Conservation (phyloP, 345 rosid genomes). For the Brassica nigra region DNA sequence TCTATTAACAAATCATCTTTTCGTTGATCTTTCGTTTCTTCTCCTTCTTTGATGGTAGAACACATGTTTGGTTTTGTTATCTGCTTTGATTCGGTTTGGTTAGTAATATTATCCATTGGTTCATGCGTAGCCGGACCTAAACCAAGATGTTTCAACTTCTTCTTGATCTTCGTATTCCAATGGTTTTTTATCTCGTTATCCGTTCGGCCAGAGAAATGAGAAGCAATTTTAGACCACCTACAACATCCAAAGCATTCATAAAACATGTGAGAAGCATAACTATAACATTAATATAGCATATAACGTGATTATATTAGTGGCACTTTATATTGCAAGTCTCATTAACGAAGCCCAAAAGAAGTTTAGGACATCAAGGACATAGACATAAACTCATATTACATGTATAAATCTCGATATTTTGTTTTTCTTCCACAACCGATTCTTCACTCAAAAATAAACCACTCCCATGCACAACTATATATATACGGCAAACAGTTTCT, state of each 20-base stretch:
- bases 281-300: background rate
- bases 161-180: constrained; percentile 91
- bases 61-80: constrained; percentile 13
- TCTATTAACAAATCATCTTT: constrained; percentile 26
- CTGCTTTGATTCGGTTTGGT: constrained; percentile 28
- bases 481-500: background rate
- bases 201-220: constrained; percentile 88
- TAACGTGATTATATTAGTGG: background rate
- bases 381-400: background rate
- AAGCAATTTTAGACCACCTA: constrained; percentile 95
- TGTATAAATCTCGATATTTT: background rate
- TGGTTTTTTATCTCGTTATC: constrained; percentile 96
- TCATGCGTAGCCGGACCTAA: constrained; percentile 66
- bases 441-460: background rate
- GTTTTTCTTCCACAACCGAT: background rate
- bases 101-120: constrained; percentile 34
- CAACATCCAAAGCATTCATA: constrained; percentile 24
- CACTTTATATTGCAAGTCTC: background rate
- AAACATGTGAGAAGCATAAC: background rate
- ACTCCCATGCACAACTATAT: constrained; percentile 3
- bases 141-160: constrained; percentile 69
- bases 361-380: background rate
- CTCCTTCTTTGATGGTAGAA: constrained; percentile 31
- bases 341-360: background rate
- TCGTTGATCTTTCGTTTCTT: constrained; percentile 28